Evolutionary conservation across 2,329 filamentous ascomycete genomes (phyloP).

Genomic region (Myriosclerotinia curreyana): DNA sequence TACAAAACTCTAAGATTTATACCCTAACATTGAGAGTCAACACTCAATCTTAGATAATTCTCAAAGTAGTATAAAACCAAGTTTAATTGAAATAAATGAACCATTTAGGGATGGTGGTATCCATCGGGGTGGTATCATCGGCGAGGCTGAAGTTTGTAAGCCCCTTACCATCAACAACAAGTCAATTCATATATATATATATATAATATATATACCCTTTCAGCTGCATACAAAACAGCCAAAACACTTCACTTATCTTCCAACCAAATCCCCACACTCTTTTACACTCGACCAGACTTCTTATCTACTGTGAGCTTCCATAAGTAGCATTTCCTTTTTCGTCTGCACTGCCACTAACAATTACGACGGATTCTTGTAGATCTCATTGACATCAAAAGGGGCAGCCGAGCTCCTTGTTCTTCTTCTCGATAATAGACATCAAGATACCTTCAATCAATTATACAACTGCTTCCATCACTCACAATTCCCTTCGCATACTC

Average conservation of each 20-base stretch:
- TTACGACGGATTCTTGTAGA: constrained; percentile 6
- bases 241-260: not conserved
- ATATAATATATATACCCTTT: not conserved
- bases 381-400: constrained; percentile 9
- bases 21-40: too few species aligned
- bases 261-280: constrained; percentile 9
- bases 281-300: not conserved
- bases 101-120: too few species aligned
- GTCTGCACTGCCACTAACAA: constrained; percentile 5
- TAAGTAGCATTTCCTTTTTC: not conserved
- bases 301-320: not conserved
- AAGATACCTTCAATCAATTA: not conserved
- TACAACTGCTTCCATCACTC: not conserved
- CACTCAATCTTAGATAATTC: too few species aligned
- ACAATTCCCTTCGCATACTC: not conserved
- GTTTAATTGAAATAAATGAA: too few species aligned
- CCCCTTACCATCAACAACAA: not conserved
- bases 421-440: not conserved
- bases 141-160: constrained; percentile 7
- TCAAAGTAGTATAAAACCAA: too few species aligned
- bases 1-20: too few species aligned
- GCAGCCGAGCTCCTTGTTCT: not conserved
- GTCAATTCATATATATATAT: not conserved
- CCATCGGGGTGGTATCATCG: too few species aligned
- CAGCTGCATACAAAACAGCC: constrained; percentile 3